Percentiles rank a stretch among this genome's conserved stretches.
Evolutionary conservation across 768 basidiomycete species (phyloP).

Genomic region (Tylopilus rubrobrunneus): DNA sequence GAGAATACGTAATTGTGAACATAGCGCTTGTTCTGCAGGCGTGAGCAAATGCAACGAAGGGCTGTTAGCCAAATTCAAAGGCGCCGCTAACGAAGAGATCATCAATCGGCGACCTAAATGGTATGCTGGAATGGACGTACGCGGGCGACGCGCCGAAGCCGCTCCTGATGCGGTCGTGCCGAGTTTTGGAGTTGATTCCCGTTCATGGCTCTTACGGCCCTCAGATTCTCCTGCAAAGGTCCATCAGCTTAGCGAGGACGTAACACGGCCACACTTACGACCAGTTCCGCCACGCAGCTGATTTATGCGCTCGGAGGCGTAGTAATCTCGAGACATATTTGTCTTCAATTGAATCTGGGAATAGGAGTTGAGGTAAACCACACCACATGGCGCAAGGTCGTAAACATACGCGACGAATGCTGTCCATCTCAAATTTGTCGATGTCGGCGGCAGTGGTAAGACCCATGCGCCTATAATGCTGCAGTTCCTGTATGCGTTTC

Average conservation of each 20-base stretch:
- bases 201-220: constrained; percentile 56
- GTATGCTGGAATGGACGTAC: constrained; percentile 27
- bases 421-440: constrained; percentile 80
- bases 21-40: constrained; percentile 80
- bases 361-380: not conserved
- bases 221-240: constrained; percentile 39
- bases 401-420: constrained; percentile 61
- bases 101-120: constrained; percentile 2
- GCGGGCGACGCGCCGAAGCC: constrained; percentile 39
- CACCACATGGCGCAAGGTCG: not conserved
- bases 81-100: constrained; percentile 37
- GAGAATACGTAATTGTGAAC: constrained; percentile 84
- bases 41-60: constrained; percentile 88
- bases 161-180: constrained; percentile 31
- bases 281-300: constrained; percentile 46
- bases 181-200: constrained; percentile 54
- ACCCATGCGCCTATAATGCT: constrained; percentile 85
- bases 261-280: constrained; percentile 45
- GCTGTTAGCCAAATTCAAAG: constrained; percentile 88
- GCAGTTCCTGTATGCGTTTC: constrained; percentile 86
- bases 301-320: constrained; percentile 46
- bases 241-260: not conserved
- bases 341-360: constrained; percentile 60
- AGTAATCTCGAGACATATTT: constrained; percentile 52
- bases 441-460: constrained; percentile 83